Percentiles rank a stretch among this genome's conserved stretches.
Evolutionary conservation across 805 yeast species (phyloP).

Genomic region (Brettanomyces anomalus): DNA sequence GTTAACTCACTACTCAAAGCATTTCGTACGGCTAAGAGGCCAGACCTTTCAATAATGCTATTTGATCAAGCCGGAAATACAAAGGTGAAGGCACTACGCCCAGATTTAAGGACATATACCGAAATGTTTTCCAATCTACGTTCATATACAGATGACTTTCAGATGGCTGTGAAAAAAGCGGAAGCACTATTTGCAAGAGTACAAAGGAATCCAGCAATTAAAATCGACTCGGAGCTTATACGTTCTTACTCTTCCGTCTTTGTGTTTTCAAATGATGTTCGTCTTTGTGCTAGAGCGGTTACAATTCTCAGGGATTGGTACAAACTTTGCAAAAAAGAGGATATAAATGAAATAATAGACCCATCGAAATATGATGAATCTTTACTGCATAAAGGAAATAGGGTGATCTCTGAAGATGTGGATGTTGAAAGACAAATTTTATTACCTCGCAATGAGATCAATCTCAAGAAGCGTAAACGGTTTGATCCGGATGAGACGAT

Average conservation of each 20-base stretch:
- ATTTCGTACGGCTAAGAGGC: constrained; percentile 31
- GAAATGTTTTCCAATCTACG: constrained; percentile 19
- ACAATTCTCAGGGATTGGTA: constrained; percentile 21
- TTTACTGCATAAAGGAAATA: constrained; percentile 2
- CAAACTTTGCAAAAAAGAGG: constrained; percentile 15
- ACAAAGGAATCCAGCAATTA: constrained; percentile 12
- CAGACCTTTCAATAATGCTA: constrained; percentile 29
- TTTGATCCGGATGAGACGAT: constrained; percentile 17
- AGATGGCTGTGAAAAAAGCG: constrained; percentile 11
- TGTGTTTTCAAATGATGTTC: constrained; percentile 17
- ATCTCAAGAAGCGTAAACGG: constrained; percentile 12
- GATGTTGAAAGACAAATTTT: constrained; percentile 6
- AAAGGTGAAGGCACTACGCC: constrained; percentile 16
- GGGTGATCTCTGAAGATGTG: constrained; percentile 4
- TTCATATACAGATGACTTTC: constrained; percentile 6
- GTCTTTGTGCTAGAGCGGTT: constrained; percentile 19
- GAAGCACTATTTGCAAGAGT: constrained; percentile 15
- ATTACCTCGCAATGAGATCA: constrained; percentile 11
- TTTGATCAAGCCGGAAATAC: constrained; percentile 21
- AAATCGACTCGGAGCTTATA: constrained; percentile 13
- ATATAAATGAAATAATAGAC: constrained; percentile 11
- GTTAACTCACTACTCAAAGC: constrained; percentile 39
- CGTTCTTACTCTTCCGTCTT: constrained; percentile 19
- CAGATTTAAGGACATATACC: constrained; percentile 28
- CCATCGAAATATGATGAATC: background rate